Conservation (phyloP, 2,329 filamentous ascomycete genomes). For the Keithomyces neogunnii region DNA sequence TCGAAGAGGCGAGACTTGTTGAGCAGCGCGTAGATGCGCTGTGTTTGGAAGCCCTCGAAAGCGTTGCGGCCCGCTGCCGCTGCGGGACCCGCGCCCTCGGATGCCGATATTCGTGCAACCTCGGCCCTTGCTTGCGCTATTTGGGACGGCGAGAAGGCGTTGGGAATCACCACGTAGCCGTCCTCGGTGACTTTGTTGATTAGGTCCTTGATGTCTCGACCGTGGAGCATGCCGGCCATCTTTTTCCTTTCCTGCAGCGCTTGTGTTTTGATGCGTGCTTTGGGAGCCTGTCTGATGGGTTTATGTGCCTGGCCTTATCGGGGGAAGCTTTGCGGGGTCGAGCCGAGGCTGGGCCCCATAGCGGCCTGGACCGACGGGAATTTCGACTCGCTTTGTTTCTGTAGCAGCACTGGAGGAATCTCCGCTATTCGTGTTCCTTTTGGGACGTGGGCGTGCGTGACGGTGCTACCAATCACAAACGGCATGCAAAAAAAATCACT, state of each 20-base stretch:
- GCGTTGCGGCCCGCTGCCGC: constrained; percentile 22
- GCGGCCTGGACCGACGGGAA: neutral
- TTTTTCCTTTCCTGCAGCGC: neutral
- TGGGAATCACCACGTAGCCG: constrained; percentile 26
- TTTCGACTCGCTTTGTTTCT: no score
- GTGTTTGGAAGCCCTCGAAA: constrained; percentile 28
- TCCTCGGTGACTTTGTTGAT: constrained; percentile 14
- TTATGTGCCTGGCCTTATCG: no score
- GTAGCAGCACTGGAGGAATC: no score
- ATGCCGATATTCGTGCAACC: constrained; percentile 14
- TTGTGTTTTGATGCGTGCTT: no score
- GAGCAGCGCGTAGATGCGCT: constrained; percentile 28
- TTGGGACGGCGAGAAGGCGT: constrained; percentile 22
- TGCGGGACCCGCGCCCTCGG: constrained; percentile 15
- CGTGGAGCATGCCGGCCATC: neutral
- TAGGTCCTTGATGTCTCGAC: constrained; percentile 1
- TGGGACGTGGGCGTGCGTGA: no score
- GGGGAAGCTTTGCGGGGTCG: neutral
- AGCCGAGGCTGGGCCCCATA: neutral
- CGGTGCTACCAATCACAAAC: no score
- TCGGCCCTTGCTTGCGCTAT: constrained; percentile 16
- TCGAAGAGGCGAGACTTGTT: constrained; percentile 30
- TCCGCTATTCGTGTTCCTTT: no score
- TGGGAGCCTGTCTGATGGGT: no score
- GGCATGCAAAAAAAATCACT: no score